A percentile compares a stretch with the other conserved stretches of the same genome.
Evolutionary conservation across 2,329 filamentous ascomycete species (phyloP).

Genomic region (Celoporthe dispersa): DNA sequence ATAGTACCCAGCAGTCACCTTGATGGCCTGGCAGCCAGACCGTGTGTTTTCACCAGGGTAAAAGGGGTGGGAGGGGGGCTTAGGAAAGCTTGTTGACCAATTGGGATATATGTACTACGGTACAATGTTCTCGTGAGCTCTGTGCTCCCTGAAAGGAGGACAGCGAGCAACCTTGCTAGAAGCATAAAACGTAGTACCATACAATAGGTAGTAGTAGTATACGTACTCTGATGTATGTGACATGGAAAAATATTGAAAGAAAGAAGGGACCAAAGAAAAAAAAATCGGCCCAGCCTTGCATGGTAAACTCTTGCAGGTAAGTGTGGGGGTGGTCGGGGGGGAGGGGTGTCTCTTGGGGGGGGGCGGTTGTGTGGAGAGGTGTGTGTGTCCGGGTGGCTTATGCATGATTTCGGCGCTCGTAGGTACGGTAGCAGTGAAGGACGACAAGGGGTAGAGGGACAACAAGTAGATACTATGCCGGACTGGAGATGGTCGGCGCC

Average conservation of each 20-base stretch:
- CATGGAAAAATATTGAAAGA: neutral
- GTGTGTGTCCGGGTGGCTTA: constrained; percentile 4
- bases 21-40: neutral
- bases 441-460: neutral
- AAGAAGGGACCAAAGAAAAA: too few relatives aligned
- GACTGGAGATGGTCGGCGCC: neutral
- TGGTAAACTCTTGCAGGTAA: neutral
- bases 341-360: neutral
- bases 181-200: neutral
- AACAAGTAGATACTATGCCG: neutral
- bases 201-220: neutral
- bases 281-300: constrained; percentile 20
- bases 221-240: neutral
- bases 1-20: neutral
- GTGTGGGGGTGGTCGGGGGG: constrained; percentile 2
- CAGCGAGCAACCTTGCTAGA: neutral
- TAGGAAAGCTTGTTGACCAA: neutral
- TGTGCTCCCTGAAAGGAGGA: neutral
- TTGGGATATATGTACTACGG: neutral
- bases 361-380: constrained; percentile 2
- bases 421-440: constrained; percentile 1
- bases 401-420: constrained; percentile 1
- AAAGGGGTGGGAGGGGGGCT: too few relatives aligned
- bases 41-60: neutral
- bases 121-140: neutral